Evolutionary conservation across 2,329 filamentous ascomycete species (phyloP).

Genomic region (Coniella vitis): DNA sequence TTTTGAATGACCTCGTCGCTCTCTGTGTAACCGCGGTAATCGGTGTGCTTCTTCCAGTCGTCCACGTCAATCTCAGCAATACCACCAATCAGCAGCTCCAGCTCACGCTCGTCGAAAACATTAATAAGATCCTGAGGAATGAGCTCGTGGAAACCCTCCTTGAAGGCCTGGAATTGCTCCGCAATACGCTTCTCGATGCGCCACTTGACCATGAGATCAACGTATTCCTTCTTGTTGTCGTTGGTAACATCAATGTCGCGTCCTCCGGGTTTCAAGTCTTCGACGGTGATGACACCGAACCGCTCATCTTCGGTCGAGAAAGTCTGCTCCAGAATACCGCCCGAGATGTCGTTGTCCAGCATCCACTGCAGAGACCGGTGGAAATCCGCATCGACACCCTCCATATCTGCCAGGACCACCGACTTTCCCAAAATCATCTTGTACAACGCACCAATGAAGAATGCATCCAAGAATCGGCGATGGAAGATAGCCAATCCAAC

Average conservation of each 20-base stretch:
- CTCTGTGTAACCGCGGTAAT: slow-evolving; percentile 97
- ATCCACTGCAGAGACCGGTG: slow-evolving; percentile 96
- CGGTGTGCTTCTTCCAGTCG: slow-evolving; percentile 99
- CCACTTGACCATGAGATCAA: slow-evolving; percentile 98
- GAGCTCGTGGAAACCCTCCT: slow-evolving; percentile 93
- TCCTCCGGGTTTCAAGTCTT: slow-evolving; percentile 87
- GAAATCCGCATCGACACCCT: slow-evolving; percentile 97
- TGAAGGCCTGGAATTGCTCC: slow-evolving; percentile 97
- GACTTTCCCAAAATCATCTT: slow-evolving; percentile 98
- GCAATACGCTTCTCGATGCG: slow-evolving; percentile 97
- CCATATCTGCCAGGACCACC: slow-evolving; percentile 90
- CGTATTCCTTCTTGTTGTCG: slow-evolving; percentile 98
- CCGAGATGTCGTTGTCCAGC: slow-evolving; percentile 91
- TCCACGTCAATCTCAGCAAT: slow-evolving; percentile 99
- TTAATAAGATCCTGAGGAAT: slow-evolving; percentile 96
- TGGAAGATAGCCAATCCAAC: slow-evolving; percentile 98
- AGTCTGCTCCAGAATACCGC: slow-evolving; percentile 87
- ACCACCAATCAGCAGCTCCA: slow-evolving; percentile 93
- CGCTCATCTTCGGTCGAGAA: slow-evolving; percentile 97
- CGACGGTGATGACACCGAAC: slow-evolving; percentile 88
- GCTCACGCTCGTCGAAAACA: slow-evolving; percentile 95
- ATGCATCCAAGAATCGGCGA: slow-evolving; percentile 91
- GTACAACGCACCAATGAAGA: slow-evolving; percentile 98
- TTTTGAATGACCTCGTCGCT: slow-evolving; percentile 95
- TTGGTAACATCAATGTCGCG: slow-evolving; percentile 94